Conservation (phyloP, 192 early-diverging fungal genomes). For the Mortierella alpina region DNA sequence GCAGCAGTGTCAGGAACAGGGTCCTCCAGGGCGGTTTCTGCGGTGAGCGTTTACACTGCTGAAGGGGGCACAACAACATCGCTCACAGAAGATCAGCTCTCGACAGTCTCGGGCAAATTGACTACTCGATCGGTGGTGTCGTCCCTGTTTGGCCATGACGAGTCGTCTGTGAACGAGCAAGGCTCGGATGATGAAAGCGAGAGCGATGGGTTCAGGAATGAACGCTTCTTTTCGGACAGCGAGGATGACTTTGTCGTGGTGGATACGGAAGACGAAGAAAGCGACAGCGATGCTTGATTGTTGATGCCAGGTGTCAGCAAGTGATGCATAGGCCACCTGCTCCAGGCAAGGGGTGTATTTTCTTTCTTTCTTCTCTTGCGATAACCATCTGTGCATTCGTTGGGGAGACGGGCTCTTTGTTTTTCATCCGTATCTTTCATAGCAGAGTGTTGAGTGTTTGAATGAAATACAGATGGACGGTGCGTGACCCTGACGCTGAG, state of each 20-base stretch:
- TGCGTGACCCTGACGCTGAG: no score
- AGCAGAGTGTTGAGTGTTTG: no score
- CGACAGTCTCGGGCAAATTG: constrained; percentile 21
- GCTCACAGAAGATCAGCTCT: constrained; percentile 35
- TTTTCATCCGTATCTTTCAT: no score
- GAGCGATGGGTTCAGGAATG: constrained; percentile 4
- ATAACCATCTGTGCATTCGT: no score
- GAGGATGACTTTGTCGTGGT: constrained; percentile 37
- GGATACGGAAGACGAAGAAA: constrained; percentile 17
- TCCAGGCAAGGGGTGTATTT: no score
- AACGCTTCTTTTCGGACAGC: constrained; percentile 28
- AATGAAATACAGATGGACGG: no score
- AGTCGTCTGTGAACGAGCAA: constrained; percentile 31
- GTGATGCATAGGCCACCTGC: neutral
- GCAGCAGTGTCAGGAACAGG: neutral
- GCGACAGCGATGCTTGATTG: constrained; percentile 3
- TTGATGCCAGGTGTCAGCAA: neutral
- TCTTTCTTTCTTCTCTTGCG: no score
- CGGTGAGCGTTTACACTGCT: neutral
- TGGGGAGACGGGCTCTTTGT: no score
- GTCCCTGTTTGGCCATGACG: constrained; percentile 8
- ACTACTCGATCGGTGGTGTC: neutral
- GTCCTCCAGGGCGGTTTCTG: neutral
- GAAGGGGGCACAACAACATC: neutral
- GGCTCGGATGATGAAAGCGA: constrained; percentile 15